Percentiles rank a stretch among this genome's conserved stretches.
These are phyloP conservation scores for Ceratobasidium sp. DNA, from an alignment of 1,284 basidiomycete genomes.

Conservation along the genomic window DNA sequence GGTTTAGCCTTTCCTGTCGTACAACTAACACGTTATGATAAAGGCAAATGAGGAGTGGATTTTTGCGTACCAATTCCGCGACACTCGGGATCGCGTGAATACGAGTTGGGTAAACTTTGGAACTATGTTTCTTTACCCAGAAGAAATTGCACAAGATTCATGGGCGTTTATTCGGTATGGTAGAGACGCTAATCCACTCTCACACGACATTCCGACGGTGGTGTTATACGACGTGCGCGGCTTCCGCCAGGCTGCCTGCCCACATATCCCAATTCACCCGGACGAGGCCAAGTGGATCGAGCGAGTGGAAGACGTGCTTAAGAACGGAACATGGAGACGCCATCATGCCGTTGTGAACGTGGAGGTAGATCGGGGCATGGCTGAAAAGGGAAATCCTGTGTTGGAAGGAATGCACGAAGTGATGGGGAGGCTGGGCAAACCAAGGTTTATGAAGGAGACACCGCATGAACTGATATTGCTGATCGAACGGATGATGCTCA, in stretches of 20 bases:
- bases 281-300: slow-evolving; percentile 35
- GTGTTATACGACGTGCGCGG: slow-evolving; percentile 25
- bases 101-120: background rate
- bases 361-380: background rate
- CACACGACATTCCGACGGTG: slow-evolving; percentile 11
- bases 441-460: slow-evolving; percentile 21
- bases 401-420: background rate
- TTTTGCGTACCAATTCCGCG: slow-evolving; percentile 29
- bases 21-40: background rate
- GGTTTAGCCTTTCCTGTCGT: background rate
- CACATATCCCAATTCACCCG: slow-evolving; percentile 18
- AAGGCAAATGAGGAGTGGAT: slow-evolving; percentile 42
- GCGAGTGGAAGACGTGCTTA: slow-evolving; percentile 33
- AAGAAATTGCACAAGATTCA: background rate
- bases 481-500: slow-evolving; percentile 8
- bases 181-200: slow-evolving; percentile 24
- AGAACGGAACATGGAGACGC: slow-evolving; percentile 11
- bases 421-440: background rate
- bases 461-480: slow-evolving; percentile 21
- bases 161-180: slow-evolving; percentile 41
- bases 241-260: slow-evolving; percentile 31
- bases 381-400: background rate
- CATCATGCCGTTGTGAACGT: background rate
- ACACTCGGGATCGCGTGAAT: background rate
- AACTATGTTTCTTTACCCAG: background rate